Evolutionary conservation across 2,329 filamentous ascomycete species (phyloP).

Genomic region (Ceratocystis ficicola): DNA sequence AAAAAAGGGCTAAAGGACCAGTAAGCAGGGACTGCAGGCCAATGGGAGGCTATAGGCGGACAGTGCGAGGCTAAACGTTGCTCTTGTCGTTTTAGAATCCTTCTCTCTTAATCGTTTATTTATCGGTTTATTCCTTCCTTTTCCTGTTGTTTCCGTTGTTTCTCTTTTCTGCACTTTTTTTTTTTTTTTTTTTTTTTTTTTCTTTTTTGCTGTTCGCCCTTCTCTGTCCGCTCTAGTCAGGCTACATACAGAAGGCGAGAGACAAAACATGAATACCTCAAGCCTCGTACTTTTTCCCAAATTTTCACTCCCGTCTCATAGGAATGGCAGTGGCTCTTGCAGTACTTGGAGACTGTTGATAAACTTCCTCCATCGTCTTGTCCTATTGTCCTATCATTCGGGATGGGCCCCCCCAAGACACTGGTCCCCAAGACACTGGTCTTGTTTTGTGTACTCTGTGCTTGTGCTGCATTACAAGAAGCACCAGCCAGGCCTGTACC

Average conservation of each 20-base stretch:
- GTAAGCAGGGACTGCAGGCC: background rate
- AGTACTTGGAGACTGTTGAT: background rate
- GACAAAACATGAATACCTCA: background rate
- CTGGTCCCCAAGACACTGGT: background rate
- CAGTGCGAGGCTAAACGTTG: constrained; percentile 7
- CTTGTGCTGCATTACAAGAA: background rate
- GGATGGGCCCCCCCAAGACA: background rate
- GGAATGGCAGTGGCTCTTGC: background rate
- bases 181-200: background rate
- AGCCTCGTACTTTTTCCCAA: background rate
- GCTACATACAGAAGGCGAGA: too few relatives aligned
- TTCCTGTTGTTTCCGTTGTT: background rate
- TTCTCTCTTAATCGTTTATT: background rate
- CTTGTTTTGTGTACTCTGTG: background rate
- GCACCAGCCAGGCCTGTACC: constrained; percentile 9
- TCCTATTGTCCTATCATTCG: background rate
- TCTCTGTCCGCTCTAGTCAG: too few relatives aligned
- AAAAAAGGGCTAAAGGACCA: constrained; percentile 2
- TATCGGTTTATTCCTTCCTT: background rate
- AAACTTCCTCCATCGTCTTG: background rate
- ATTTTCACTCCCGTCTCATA: background rate
- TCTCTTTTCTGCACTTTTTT: background rate
- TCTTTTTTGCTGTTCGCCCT: too few relatives aligned
- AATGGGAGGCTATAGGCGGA: constrained; percentile 5
- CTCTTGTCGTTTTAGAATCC: background rate